Percentiles rank a stretch among this genome's conserved stretches.
Evolutionary conservation across 2,329 filamentous ascomycete genomes (phyloP).

Genomic region (Coniella vitis): DNA sequence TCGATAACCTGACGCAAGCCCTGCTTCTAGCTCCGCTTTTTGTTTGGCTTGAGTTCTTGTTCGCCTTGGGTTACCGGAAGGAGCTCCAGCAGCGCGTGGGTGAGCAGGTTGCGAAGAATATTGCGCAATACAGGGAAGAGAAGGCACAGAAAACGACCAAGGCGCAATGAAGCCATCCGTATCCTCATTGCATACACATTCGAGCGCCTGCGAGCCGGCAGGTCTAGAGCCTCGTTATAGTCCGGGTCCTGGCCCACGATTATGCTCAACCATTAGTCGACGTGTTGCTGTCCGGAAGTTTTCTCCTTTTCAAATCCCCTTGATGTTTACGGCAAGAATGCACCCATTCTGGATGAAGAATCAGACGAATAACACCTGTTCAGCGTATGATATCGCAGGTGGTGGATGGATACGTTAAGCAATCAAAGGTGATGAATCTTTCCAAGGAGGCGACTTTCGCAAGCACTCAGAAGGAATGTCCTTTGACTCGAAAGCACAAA

Average conservation of each 20-base stretch:
- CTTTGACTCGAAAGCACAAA: too few species aligned
- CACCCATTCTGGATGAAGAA: too few species aligned
- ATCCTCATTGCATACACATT: neutral
- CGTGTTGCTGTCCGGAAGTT: too few species aligned
- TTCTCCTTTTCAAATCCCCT: too few species aligned
- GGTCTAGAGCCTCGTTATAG: neutral
- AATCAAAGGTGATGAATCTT: too few species aligned
- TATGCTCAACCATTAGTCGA: too few species aligned
- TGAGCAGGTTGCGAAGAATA: conserved; percentile 65
- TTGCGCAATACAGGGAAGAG: conserved; percentile 63
- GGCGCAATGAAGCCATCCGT: conserved; percentile 32
- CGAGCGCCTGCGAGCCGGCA: neutral
- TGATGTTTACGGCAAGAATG: too few species aligned
- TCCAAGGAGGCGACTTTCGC: too few species aligned
- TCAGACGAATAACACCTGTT: too few species aligned
- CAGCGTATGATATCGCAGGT: too few species aligned
- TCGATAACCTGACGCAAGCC: conserved; percentile 89
- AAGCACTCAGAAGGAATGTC: too few species aligned
- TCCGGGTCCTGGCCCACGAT: neutral
- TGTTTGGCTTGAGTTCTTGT: conserved; percentile 92
- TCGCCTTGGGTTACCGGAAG: conserved; percentile 81
- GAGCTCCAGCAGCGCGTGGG: conserved; percentile 79
- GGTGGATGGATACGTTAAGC: too few species aligned
- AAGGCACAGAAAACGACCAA: conserved; percentile 46
- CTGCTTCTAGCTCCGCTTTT: conserved; percentile 92